Percentiles rank a stretch among this genome's conserved stretches.
Conservation (phyloP, 208 protist genomes). For the Leishmania tarentolae region DNA sequence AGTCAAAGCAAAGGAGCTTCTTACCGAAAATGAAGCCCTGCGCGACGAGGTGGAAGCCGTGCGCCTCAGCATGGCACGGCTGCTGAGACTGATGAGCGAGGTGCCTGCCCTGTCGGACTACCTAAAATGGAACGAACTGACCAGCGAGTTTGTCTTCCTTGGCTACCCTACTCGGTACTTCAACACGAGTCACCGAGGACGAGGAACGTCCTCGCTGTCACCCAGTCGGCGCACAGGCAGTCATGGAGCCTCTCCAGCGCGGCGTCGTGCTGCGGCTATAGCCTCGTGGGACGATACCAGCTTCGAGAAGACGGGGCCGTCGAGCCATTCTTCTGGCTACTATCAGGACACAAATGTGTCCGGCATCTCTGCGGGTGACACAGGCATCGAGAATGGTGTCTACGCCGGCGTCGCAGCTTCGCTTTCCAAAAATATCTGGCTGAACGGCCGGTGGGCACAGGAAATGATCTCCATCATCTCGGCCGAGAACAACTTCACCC, state of each 20-base stretch:
- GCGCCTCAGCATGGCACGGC: conserved; percentile 70
- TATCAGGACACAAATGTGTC: conserved; percentile 30
- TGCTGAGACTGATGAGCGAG: conserved; percentile 72
- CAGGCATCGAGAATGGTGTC: conserved; percentile 81
- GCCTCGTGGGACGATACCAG: conserved; percentile 6
- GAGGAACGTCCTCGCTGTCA: conserved; percentile 3
- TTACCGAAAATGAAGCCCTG: conserved; percentile 37
- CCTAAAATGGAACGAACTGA: conserved; percentile 57
- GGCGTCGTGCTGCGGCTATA: not conserved
- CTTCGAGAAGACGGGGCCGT: not conserved
- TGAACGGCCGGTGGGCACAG: conserved; percentile 74
- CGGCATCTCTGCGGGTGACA: conserved; percentile 26
- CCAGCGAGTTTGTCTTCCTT: conserved; percentile 70
- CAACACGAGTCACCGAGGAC: conserved; percentile 1
- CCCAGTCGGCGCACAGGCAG: conserved; percentile 4
- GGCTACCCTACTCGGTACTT: conserved; percentile 68
- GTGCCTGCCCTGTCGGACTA: conserved; percentile 72
- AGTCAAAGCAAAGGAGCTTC: conserved; percentile 22
- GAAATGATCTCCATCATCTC: conserved; percentile 71
- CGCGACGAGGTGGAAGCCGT: conserved; percentile 60
- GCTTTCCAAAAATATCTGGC: conserved; percentile 82
- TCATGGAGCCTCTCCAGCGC: conserved; percentile 20
- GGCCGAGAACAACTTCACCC: conserved; percentile 71
- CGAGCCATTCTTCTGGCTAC: conserved; percentile 6
- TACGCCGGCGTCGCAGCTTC: conserved; percentile 61